Percentiles rank a stretch among this genome's conserved stretches.
These are phyloP conservation scores for Ormosia emarginata DNA, from an alignment of 306 rosid species.

Conservation along the genomic window DNA sequence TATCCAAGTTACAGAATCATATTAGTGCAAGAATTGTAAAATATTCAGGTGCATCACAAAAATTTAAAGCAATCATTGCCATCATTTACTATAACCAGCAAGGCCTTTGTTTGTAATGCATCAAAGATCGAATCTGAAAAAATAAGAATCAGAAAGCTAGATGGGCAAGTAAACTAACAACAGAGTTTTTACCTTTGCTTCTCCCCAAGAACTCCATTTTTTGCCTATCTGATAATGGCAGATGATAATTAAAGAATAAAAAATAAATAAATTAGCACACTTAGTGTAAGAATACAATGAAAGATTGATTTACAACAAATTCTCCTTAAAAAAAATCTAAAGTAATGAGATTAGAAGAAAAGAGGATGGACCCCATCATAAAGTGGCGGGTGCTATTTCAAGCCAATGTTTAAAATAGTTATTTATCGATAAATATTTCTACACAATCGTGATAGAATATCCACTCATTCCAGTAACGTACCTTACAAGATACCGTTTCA, in stretches of 20 bases:
- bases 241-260: not conserved
- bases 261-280: slow-evolving; percentile 12
- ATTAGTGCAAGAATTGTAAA: slow-evolving; percentile 3
- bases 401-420: slow-evolving; percentile 1
- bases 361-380: slow-evolving; percentile 61
- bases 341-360: slow-evolving; percentile 4
- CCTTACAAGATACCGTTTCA: too few species aligned
- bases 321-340: slow-evolving; percentile 17
- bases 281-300: slow-evolving; percentile 6
- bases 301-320: not conserved
- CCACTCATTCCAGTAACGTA: too few species aligned
- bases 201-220: slow-evolving; percentile 47
- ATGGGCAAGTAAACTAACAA: not conserved
- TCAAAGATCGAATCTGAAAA: not conserved
- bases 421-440: too few species aligned
- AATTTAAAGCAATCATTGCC: not conserved
- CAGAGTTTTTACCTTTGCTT: slow-evolving; percentile 44
- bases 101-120: not conserved
- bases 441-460: too few species aligned
- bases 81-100: slow-evolving; percentile 1
- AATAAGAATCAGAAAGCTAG: not conserved
- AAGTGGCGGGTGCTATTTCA: slow-evolving; percentile 15
- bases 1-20: not conserved
- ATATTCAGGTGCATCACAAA: not conserved
- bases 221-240: slow-evolving; percentile 57